These are phyloP conservation scores for Baudoinia panamericana DNA, from an alignment of 495 filamentous ascomycete species.

Conservation along the genomic window DNA sequence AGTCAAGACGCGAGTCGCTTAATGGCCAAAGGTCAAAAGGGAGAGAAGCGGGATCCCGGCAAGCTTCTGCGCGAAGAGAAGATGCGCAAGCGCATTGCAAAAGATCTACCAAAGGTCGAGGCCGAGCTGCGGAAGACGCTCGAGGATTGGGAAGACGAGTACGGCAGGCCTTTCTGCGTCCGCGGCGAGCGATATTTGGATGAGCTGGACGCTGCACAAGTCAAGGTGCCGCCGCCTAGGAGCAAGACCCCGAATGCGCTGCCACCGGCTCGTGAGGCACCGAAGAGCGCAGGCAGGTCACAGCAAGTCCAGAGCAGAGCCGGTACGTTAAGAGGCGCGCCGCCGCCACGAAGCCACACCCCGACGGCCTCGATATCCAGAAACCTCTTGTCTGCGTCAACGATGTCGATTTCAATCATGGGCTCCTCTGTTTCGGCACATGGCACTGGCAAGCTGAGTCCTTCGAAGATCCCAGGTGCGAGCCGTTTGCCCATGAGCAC, in stretches of 20 bases:
- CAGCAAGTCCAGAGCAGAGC: slow-evolving; percentile 11
- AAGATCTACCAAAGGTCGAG: slow-evolving; percentile 87
- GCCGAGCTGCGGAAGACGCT: slow-evolving; percentile 65
- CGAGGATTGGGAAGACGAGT: slow-evolving; percentile 87
- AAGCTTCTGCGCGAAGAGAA: slow-evolving; percentile 95
- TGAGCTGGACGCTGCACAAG: slow-evolving; percentile 48
- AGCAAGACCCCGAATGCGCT: slow-evolving; percentile 61
- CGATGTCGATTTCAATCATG: slow-evolving; percentile 12
- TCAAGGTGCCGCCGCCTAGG: slow-evolving; percentile 51
- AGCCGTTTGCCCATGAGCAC: slow-evolving; percentile 60
- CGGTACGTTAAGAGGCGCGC: slow-evolving; percentile 22
- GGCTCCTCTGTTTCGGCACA: slow-evolving; percentile 19
- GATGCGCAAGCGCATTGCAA: slow-evolving; percentile 90
- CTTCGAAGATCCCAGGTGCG: slow-evolving; percentile 63
- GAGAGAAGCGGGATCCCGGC: slow-evolving; percentile 82
- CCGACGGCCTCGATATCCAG: slow-evolving; percentile 42
- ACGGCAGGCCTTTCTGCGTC: slow-evolving; percentile 81
- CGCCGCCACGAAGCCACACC: slow-evolving; percentile 40
- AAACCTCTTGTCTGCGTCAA: slow-evolving; percentile 42
- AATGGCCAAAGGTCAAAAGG: slow-evolving; percentile 75
- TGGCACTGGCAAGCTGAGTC: slow-evolving; percentile 37
- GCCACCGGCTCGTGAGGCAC: slow-evolving; percentile 17
- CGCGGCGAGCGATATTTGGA: slow-evolving; percentile 84
- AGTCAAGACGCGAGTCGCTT: slow-evolving; percentile 90
- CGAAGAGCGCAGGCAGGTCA: slow-evolving; percentile 10